Evolutionary conservation across 2,329 filamentous ascomycete species (phyloP), one percentile per base, ranked within the genome.

Genomic region (Phialocephala subalpina): DNA sequence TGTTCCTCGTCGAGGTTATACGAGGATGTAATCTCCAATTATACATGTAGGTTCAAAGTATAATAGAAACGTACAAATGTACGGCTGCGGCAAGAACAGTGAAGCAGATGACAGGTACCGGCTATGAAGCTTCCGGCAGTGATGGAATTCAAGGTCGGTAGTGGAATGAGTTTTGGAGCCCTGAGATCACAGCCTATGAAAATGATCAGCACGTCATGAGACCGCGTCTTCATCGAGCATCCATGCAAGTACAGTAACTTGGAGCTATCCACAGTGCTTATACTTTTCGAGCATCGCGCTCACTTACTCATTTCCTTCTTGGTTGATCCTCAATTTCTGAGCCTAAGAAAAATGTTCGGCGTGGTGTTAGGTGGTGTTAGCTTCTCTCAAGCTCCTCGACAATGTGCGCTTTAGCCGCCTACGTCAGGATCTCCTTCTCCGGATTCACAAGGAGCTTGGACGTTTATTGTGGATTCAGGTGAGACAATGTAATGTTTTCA

Each of bases 371-470:
- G 33, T 8, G 22, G 35, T 42, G 38, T 5, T 16, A 12, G 45
- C 45, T 20, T n/a, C n/a, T n/a, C n/a, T n/a, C n/a, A n/a, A n/a
- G n/a, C n/a, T n/a, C n/a, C n/a, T 49, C 8, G n/a, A 33, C 20
- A 25, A 22, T 12, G n/a, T 4, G 58, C 27, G 49, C n/a, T 40
- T n/a, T 63, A 63, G 62, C 62, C 62, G 62, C 62, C 55, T 59
- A 57, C 62, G 62, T 63, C 40, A 58, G 35, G 33, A 63, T 52
- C 45, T 36, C 25, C 52, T 27, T 49, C 49, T 45, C 29, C 55
- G 12, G 56, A 47, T 35, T 63, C 45, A 20, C 42, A 33, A 35
- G 22, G 45, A 63, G 62, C 62, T 63, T 63, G 62, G 56, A 59
- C 62, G 22, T 40, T 53, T 53, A 29, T 18, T 27, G 25, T 53